Evolutionary conservation across 2,329 filamentous ascomycete genomes (phyloP).

Genomic region (Neonectria neomacrospora): DNA sequence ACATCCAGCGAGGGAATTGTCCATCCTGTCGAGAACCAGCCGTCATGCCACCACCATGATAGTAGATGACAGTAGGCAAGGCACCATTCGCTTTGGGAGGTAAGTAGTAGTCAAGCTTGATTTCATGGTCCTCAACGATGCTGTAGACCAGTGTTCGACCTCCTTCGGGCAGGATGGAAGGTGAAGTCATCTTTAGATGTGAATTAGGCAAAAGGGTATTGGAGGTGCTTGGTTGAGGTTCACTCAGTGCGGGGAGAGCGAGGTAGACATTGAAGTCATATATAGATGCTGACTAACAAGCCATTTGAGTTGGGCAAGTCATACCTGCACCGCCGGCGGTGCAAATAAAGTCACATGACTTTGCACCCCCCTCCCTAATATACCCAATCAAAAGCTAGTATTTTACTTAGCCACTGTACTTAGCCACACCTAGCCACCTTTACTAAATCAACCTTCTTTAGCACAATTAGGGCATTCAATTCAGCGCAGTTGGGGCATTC

Average conservation of each 20-base stretch:
- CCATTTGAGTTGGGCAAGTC: background rate
- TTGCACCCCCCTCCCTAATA: too few relatives aligned
- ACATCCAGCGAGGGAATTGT: conserved; percentile 17
- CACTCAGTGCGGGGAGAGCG: background rate
- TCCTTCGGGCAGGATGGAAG: background rate
- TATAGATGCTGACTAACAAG: background rate
- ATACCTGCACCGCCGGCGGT: too few relatives aligned
- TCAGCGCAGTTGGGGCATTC: too few relatives aligned
- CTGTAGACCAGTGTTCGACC: conserved; percentile 18
- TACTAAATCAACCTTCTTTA: too few relatives aligned
- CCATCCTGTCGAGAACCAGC: conserved; percentile 15
- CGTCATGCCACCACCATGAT: conserved; percentile 24
- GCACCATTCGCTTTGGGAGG: background rate
- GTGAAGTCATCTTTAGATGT: background rate
- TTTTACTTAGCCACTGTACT: too few relatives aligned
- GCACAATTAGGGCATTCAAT: too few relatives aligned
- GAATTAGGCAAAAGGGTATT: background rate
- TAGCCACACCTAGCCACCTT: too few relatives aligned
- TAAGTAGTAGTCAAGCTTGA: conserved; percentile 18
- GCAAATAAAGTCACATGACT: too few relatives aligned
- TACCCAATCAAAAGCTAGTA: too few relatives aligned
- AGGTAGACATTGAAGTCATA: too few relatives aligned
- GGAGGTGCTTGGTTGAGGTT: background rate
- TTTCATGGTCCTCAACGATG: conserved; percentile 9
- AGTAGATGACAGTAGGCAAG: conserved; percentile 9